These are phyloP conservation scores for Strigomonas oncopelti DNA, from an alignment of 208 protist species.

Conservation along the genomic window DNA sequence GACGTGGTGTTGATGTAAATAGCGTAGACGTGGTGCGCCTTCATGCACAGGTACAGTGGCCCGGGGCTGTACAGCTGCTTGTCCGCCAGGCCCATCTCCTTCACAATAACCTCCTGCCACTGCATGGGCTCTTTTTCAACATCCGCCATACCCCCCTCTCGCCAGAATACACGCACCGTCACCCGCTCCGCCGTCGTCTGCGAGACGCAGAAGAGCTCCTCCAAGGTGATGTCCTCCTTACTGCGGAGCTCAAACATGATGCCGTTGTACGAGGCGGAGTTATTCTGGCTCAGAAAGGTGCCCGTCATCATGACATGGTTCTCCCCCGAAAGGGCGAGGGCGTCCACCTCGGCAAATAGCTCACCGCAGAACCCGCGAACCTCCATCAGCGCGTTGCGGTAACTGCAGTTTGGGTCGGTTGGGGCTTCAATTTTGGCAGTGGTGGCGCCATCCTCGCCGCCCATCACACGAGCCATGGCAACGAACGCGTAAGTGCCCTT, in stretches of 20 bases:
- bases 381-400: conserved; percentile 43
- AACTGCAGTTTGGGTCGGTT: conserved; percentile 24
- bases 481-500: conserved; percentile 36
- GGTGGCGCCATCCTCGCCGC: conserved; percentile 21
- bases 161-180: conserved; percentile 85
- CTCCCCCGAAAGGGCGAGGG: conserved; percentile 37
- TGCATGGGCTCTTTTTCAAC: conserved; percentile 51
- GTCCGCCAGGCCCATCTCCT: conserved; percentile 66
- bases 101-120: conserved; percentile 68
- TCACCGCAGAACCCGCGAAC: conserved; percentile 55
- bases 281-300: conserved; percentile 62
- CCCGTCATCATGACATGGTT: conserved; percentile 72
- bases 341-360: conserved; percentile 40
- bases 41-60: conserved; percentile 61
- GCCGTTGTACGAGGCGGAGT: conserved; percentile 85
- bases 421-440: not conserved
- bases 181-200: conserved; percentile 75
- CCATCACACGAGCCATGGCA: conserved; percentile 29
- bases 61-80: conserved; percentile 75
- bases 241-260: conserved; percentile 90
- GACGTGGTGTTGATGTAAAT: conserved; percentile 87
- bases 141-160: conserved; percentile 82
- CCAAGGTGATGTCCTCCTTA: conserved; percentile 78
- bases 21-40: conserved; percentile 72
- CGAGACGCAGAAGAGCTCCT: conserved; percentile 84